Base-by-base conservation (phyloP, 495 filamentous ascomycete species). In the Cercophora samala region DNA sequence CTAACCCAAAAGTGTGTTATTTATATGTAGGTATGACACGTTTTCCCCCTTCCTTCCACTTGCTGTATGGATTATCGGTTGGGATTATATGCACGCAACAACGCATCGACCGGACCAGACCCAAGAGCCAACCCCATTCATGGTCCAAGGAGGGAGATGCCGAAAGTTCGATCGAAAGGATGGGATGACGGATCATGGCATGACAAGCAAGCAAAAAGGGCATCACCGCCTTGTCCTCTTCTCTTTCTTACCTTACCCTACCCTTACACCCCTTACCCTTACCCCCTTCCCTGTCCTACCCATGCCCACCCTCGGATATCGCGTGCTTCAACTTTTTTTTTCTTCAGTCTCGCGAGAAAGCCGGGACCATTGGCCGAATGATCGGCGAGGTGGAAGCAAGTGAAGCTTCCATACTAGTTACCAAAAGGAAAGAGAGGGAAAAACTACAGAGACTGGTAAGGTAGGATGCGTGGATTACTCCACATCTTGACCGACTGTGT, bases 401-500 rank as follows among this genome's bases (percentile, higher is more conserved):
- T 29, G 37, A 46, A 46, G 37, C 37, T 46, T 46, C 37, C 37
- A 46, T 46, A 9, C 37, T 17, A 17, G 37, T 11, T 13, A 46
- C 37, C 37, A 46, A 46, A 46, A 13, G 15, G 13, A 46, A 46
- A 46, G 13, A 46, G 15, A 46, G 13, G 26, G 26, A 46, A 21
- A 58, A n/a, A 15, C 60, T 58, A 60, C 25, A 58, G 21, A 60
- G 58, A 65, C 55, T 58, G n/a, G n/a, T n/a, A n/a, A 26, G 42
- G 29, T 22, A 26, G 42, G 69, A 58, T 65, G 63, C 61, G 59
- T 59, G 63, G 54, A 63, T 21, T 63, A 58, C 63, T 71, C 74
- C 74, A 70, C 70, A 67, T 58, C 64, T 62, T 64, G 70, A 76
- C 72, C 74, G 74, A 72, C 71, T 60, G 62, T 46, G 58, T 68